Base-by-base conservation (phyloP, 257 asterid genomes). In the Gentiana dahurica region DNA sequence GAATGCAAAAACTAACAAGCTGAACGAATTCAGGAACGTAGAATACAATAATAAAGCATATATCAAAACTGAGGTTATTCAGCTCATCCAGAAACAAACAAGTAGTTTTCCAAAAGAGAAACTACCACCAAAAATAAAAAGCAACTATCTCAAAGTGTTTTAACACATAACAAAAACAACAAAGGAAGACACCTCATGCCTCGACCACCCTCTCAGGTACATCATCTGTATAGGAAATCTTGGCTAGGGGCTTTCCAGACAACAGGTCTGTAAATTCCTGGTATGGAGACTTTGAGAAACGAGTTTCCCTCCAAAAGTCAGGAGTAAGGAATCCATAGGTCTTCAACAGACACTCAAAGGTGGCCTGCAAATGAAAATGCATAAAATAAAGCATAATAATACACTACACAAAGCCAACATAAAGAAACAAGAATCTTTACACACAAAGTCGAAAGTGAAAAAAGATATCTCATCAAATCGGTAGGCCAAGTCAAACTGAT, bases 271-370 rank as follows among this genome's bases (percentile, higher is more conserved):
- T 81, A 77, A 64, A 81, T 59, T 84, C 94, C 65, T 84, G 94
- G 79, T 45, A 84, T 2, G 87, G 94, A 0, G 87, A 77, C 61
- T 64, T 81, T 0, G 78, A 47, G 70, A 84, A 84, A 8, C 89
- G 73, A 6, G 89, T 81, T 70, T 84, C 89, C 55, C 9, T 81
- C 94, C 94, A 84, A 65, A 84, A 81, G 47, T 84, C 94, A 0
- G 94, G 94, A 5, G 89, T 79, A 12, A 81, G 62, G 68, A 78
- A 84, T 3, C 86, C 89, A 4, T 79, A 84, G 1, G 94, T 81
- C 83, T 84, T 79, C 73, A 74, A 60, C 47, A 81, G 64, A 59
- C 94, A 84, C 12, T 84, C 86, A 37, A 84, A 84, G 0, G 89
- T 84, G 1, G 94, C 94, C 94, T 84, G 76, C 56, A 61, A 37